A percentile compares a stretch with the other conserved stretches of the same genome.
These are phyloP conservation scores for Cladosporium colombiae DNA, from an alignment of 2,329 filamentous ascomycete genomes.

Conservation along the genomic window DNA sequence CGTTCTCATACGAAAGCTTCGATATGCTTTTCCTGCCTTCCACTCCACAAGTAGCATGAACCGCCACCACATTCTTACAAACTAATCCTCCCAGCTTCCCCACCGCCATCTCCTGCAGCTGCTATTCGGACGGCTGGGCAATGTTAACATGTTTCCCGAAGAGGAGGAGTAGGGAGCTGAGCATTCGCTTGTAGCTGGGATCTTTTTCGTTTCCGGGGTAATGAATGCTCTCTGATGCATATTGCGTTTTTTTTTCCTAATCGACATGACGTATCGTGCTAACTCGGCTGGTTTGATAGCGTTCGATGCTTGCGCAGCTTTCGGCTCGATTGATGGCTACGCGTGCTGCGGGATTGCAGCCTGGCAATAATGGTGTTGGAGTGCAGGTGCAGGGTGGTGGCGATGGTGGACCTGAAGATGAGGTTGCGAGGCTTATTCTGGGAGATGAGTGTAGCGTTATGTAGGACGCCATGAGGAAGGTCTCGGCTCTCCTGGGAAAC, in stretches of 20 bases:
- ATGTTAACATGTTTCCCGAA: conserved; percentile 25
- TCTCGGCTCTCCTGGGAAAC: not conserved
- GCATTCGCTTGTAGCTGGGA: not conserved
- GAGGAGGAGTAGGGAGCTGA: conserved; percentile 23
- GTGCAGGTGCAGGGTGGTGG: conserved; percentile 7
- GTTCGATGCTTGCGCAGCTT: conserved; percentile 32
- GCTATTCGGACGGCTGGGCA: conserved; percentile 31
- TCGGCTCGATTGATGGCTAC: conserved; percentile 27
- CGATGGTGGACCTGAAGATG: conserved; percentile 20
- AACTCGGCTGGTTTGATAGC: conserved; percentile 23
- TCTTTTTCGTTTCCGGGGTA: not conserved
- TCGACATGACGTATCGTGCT: not conserved
- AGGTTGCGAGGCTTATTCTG: conserved; percentile 24
- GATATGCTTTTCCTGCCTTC: not conserved
- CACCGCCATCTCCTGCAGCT: conserved; percentile 32
- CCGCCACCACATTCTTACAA: not conserved
- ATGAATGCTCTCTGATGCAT: not conserved
- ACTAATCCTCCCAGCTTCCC: conserved; percentile 26
- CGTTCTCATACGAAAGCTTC: not conserved
- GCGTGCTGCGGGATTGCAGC: conserved; percentile 19
- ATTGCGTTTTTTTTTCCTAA: not conserved
- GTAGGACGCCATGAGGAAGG: conserved; percentile 6
- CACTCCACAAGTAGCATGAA: not conserved
- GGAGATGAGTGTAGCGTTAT: conserved; percentile 34
- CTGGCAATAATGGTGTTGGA: conserved; percentile 15